Evolutionary conservation across 169 alveolate genomes (phyloP).

Genomic region (Sarcocystis neurona): DNA sequence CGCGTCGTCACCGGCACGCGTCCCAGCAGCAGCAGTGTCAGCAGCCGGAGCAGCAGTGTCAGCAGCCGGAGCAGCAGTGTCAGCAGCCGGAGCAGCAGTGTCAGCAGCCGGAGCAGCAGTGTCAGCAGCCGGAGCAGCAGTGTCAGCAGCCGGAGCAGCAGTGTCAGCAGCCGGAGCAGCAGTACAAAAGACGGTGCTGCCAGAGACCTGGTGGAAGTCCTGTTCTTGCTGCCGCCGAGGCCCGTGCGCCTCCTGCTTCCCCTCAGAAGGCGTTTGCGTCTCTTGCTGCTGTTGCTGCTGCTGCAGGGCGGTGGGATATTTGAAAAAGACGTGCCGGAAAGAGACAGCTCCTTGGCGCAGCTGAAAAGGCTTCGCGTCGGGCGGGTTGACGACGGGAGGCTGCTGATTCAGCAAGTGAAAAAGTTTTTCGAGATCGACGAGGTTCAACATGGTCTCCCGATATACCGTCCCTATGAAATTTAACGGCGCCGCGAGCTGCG

Average conservation of each 20-base stretch:
- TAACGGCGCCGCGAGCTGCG: conserved; percentile 74
- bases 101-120: background rate
- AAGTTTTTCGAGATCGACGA: conserved; percentile 66
- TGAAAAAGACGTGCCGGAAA: conserved; percentile 48
- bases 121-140: background rate
- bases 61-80: background rate
- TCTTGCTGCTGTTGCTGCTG: background rate
- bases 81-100: conserved; percentile 3
- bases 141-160: background rate
- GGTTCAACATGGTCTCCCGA: conserved; percentile 68
- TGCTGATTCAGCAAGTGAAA: conserved; percentile 25
- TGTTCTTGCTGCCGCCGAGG: no score
- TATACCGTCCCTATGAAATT: conserved; percentile 71
- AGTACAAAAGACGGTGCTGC: no score
- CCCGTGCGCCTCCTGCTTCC: background rate
- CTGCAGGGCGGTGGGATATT: conserved; percentile 34
- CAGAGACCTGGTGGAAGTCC: no score
- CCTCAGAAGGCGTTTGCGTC: background rate
- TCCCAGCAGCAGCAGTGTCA: background rate
- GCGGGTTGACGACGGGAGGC: conserved; percentile 51
- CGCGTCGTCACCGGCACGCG: background rate
- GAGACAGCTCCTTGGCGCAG: conserved; percentile 35
- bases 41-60: conserved; percentile 19
- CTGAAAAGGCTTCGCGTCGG: conserved; percentile 35
- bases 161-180: no score